A percentile compares a stretch with the other conserved stretches of the same genome.
These are phyloP conservation scores for Schizothecium vesticola DNA, from an alignment of 495 filamentous ascomycete genomes.

Conservation along the genomic window DNA sequence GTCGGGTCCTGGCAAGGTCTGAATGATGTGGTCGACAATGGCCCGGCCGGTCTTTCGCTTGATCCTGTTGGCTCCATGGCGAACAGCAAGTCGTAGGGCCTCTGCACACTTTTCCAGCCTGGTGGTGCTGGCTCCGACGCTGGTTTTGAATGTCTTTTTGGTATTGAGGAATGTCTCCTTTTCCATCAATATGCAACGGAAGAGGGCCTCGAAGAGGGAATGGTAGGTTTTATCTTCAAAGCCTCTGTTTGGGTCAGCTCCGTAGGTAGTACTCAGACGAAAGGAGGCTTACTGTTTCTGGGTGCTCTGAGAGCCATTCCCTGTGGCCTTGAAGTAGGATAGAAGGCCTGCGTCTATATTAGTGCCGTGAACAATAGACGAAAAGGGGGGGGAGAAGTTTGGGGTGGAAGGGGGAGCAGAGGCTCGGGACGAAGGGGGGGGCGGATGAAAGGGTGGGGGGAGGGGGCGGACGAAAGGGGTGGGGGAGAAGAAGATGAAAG, in stretches of 20 bases:
- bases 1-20: conserved; percentile 60
- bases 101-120: conserved; percentile 68
- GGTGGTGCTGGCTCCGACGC: conserved; percentile 39
- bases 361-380: conserved; percentile 6
- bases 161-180: conserved; percentile 54
- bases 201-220: conserved; percentile 74
- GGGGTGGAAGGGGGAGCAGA: not conserved
- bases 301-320: conserved; percentile 16
- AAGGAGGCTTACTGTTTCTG: conserved; percentile 12
- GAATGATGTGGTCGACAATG: conserved; percentile 72
- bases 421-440: not conserved
- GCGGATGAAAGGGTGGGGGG: not conserved
- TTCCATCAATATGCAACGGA: conserved; percentile 61
- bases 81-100: conserved; percentile 64
- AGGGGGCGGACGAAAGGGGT: too few species aligned
- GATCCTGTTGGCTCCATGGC: conserved; percentile 60
- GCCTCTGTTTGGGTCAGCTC: conserved; percentile 14
- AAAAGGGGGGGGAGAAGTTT: not conserved
- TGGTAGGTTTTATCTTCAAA: conserved; percentile 72
- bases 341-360: conserved; percentile 49
- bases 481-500: too few species aligned
- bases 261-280: conserved; percentile 13
- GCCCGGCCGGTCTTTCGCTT: conserved; percentile 71
- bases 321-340: conserved; percentile 20
- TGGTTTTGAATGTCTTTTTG: conserved; percentile 43